A percentile compares a stretch with the other conserved stretches of the same genome.
Conservation (phyloP, 1,284 basidiomycete species). For the Porodaedalea pini region DNA sequence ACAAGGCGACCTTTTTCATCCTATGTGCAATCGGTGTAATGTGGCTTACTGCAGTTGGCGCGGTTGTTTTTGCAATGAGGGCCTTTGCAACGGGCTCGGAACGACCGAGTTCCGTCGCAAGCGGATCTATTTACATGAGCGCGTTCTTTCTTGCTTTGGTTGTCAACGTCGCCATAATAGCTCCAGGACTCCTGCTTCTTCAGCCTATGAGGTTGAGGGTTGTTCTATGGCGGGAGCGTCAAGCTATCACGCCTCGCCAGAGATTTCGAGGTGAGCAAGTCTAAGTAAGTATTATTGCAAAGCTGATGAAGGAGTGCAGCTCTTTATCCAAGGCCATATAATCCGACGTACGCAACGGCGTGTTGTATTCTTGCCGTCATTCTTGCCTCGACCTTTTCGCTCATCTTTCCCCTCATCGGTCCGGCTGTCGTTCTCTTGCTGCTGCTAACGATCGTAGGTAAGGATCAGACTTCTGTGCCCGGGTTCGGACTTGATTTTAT, state of each 20-base stretch:
- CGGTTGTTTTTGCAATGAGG: constrained; percentile 62
- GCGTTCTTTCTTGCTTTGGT: constrained; percentile 59
- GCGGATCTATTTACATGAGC: constrained; percentile 70
- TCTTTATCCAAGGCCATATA: constrained; percentile 67
- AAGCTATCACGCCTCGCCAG: constrained; percentile 70
- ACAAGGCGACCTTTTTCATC: constrained; percentile 67
- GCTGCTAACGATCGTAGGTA: constrained; percentile 66
- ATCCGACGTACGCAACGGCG: constrained; percentile 61
- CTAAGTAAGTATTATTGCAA: not conserved
- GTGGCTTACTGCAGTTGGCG: constrained; percentile 64
- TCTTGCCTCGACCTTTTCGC: constrained; percentile 65
- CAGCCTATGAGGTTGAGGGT: constrained; percentile 62
- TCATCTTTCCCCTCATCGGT: constrained; percentile 75
- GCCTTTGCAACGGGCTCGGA: constrained; percentile 46
- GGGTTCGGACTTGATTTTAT: not conserved
- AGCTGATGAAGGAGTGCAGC: constrained; percentile 39
- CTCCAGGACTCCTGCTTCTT: constrained; percentile 66
- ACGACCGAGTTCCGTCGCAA: constrained; percentile 49
- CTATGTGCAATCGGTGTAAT: constrained; percentile 51
- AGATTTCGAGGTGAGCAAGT: constrained; percentile 63
- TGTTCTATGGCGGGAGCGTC: constrained; percentile 49
- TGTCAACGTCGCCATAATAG: constrained; percentile 64
- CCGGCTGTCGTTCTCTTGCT: constrained; percentile 66
- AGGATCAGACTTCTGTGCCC: constrained; percentile 25
- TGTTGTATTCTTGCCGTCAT: constrained; percentile 66